Conservation (phyloP, 2,329 filamentous ascomycete species). For the Apiospora arundinis region DNA sequence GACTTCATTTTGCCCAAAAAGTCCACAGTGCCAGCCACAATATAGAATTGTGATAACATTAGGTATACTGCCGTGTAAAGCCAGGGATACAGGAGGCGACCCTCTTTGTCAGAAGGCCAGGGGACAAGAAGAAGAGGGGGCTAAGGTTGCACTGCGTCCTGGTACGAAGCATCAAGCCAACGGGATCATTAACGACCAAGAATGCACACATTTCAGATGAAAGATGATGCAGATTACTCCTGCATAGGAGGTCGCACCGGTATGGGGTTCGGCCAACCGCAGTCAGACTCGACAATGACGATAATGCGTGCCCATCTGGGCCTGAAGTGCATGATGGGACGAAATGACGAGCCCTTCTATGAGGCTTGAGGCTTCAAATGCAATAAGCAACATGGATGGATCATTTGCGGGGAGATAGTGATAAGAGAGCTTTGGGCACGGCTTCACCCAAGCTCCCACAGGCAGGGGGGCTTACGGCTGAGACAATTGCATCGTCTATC, state of each 20-base stretch:
- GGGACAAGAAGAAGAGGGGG: neutral
- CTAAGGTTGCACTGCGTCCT: constrained; percentile 17
- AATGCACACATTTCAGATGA: constrained; percentile 15
- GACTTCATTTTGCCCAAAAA: neutral
- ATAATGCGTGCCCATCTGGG: constrained; percentile 4
- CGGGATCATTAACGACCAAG: neutral
- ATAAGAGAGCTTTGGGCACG: neutral
- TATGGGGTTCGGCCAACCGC: constrained; percentile 12
- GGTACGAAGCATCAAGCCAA: neutral
- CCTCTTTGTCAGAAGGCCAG: neutral
- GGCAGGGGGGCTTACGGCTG: neutral
- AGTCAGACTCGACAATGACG: constrained; percentile 16
- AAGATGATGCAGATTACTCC: constrained; percentile 22
- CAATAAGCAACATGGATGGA: neutral
- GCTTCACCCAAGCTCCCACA: constrained; percentile 4
- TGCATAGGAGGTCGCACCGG: constrained; percentile 16
- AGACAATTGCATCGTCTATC: neutral
- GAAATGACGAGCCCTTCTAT: neutral
- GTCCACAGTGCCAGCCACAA: constrained; percentile 4
- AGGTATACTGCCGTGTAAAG: neutral
- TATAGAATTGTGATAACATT: neutral
- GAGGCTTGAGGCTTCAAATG: neutral
- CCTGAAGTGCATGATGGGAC: neutral
- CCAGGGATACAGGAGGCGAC: constrained; percentile 1
- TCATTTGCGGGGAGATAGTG: neutral